Base-by-base conservation (phyloP, 2,329 filamentous ascomycete species). In the Clarireedia sp. region DNA sequence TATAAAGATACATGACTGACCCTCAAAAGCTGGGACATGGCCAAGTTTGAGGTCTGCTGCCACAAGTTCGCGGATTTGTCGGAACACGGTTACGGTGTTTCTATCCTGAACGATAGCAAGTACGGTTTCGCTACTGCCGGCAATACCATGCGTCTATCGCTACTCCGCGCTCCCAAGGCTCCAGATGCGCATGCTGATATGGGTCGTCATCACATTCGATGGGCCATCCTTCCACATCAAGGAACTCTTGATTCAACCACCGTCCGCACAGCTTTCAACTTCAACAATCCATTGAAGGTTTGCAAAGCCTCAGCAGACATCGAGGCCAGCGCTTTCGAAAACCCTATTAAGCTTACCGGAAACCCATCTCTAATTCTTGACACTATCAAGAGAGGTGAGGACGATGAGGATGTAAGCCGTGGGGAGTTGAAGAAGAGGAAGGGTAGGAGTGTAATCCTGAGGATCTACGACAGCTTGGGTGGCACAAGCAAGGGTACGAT, bases 1-100 rank as follows among this genome's bases (percentile, higher is more conserved):
- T 33, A 6, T 19, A 4, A 38, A 10, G 8, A 51, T 41, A 54
- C 50, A 48, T 36, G 48, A 60, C 65, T 72, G 57, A 72, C 59
- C 23, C 24, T 49, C 19, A 48, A 2, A 56, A 79, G 82, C 63
- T 96, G 90, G 90, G 90, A 96, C 68, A 95, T 95, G 90, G 91
- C 91, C 67, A 96, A 96, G 67, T 96, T 96, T 65, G 91, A 96
- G 74, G 91, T 96, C 51, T 96, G 90, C 77, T 92, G 88, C 70
- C 91, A 96, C 75, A 92, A 91, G 69, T 96, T 89, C 76, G 91
- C 91, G 10, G 91, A 96, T 70, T 75, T 96, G 24, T 92, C 87
- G 0, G 91, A 96, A 71, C 78, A 88, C 66, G 86, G 85, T 52
- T 96, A 95, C 65, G 91, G 91, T 60, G 90, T 97, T 7, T 92